Evolutionary conservation across 306 rosid genomes (phyloP).

Genomic region (Cicer judaicum): DNA sequence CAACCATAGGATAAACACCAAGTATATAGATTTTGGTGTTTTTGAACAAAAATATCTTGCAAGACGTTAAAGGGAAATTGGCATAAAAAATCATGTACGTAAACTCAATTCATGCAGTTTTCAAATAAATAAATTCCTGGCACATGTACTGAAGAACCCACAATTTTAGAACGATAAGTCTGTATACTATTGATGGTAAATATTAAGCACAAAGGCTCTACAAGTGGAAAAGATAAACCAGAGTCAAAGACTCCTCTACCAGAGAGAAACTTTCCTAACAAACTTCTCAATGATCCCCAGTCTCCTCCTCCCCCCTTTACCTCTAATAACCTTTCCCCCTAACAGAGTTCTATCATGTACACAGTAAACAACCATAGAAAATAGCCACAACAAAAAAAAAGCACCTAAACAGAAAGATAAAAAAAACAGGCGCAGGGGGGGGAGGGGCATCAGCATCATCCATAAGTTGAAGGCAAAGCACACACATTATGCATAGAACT

Average conservation of each 20-base stretch:
- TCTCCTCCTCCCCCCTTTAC: no score
- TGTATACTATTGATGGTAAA: no score
- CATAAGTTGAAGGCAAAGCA: not conserved
- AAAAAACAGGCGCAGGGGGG: not conserved
- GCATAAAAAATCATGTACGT: not conserved
- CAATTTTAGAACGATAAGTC: no score
- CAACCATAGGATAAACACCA: not conserved
- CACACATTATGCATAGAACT: slow-evolving; percentile 20
- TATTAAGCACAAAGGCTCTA: no score
- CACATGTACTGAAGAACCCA: not conserved
- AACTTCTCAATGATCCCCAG: no score
- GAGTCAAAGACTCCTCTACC: no score
- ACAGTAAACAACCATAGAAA: slow-evolving; percentile 10
- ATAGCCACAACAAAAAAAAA: not conserved
- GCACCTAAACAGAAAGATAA: not conserved
- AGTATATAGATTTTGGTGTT: not conserved
- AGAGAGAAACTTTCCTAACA: no score
- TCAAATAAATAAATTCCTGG: not conserved
- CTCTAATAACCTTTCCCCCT: no score
- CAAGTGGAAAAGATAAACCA: no score
- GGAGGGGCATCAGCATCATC: not conserved
- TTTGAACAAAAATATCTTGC: not conserved
- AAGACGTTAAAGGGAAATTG: slow-evolving; percentile 10
- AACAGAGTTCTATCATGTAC: not conserved
- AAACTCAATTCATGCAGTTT: slow-evolving; percentile 16